Evolutionary conservation across 768 basidiomycete species (phyloP).

Genomic region (Auricularia auricula-judae): DNA sequence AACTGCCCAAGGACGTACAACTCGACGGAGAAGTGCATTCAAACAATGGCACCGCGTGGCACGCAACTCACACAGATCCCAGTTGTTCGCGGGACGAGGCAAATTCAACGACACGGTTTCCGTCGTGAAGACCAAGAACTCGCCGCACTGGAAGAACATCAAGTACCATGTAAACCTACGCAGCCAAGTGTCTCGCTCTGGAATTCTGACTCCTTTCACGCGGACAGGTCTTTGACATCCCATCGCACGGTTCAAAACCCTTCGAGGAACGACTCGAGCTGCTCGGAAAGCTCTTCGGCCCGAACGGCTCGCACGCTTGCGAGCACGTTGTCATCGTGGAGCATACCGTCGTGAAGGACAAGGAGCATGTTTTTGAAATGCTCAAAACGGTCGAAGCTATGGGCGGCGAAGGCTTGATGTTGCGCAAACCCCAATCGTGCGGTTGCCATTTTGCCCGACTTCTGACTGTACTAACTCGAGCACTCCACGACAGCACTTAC

Average conservation of each 20-base stretch:
- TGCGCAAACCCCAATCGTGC: conserved; percentile 38
- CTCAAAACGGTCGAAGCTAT: conserved; percentile 42
- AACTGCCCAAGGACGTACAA: conserved; percentile 42
- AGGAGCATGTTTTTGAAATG: conserved; percentile 42
- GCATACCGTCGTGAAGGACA: conserved; percentile 32
- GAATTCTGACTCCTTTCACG: not conserved
- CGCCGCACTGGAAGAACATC: conserved; percentile 44
- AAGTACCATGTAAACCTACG: conserved; percentile 35
- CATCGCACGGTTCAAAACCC: conserved; percentile 31
- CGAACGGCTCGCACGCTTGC: conserved; percentile 30
- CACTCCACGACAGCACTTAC: conserved; percentile 26
- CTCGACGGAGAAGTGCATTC: conserved; percentile 38
- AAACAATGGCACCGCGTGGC: not conserved
- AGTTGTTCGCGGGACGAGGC: conserved; percentile 43
- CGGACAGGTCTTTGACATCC: conserved; percentile 44
- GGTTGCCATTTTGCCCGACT: conserved; percentile 10
- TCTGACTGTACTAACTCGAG: not conserved
- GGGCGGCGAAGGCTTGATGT: conserved; percentile 52
- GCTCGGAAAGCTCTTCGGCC: conserved; percentile 29
- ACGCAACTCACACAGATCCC: not conserved
- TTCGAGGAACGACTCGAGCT: conserved; percentile 43
- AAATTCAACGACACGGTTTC: conserved; percentile 49
- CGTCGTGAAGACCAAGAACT: conserved; percentile 46
- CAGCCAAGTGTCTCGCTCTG: too few species aligned
- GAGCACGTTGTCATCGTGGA: conserved; percentile 31